Percentiles rank a stretch among this genome's conserved stretches.
These are phyloP conservation scores for Rubroshorea leprosula DNA, from an alignment of 345 rosid genomes.

Conservation along the genomic window DNA sequence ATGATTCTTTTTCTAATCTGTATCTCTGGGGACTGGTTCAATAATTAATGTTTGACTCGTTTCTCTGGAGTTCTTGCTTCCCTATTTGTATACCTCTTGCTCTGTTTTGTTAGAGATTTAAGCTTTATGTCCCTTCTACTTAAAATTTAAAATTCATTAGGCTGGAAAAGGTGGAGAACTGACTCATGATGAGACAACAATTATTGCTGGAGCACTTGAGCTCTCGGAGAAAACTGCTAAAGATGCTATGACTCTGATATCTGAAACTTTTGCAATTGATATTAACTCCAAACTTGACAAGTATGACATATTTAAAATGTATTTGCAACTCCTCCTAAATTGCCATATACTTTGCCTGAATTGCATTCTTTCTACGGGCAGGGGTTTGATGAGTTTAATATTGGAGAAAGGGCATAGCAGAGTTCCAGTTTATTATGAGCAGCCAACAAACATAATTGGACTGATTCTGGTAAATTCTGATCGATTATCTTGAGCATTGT, in stretches of 20 bases:
- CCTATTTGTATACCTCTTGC: neutral
- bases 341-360: neutral
- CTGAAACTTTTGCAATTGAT: constrained; percentile 71
- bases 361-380: constrained; percentile 8
- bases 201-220: constrained; percentile 95
- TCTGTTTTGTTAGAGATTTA: neutral
- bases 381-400: constrained; percentile 44
- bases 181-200: constrained; percentile 92
- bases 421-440: constrained; percentile 93
- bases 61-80: neutral
- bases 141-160: constrained; percentile 29
- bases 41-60: neutral
- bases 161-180: constrained; percentile 97
- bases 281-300: constrained; percentile 75
- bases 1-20: too few species aligned
- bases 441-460: constrained; percentile 83
- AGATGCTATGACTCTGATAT: constrained; percentile 82
- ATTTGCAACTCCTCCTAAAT: neutral
- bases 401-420: constrained; percentile 98
- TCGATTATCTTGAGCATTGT: neutral
- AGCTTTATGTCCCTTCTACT: neutral
- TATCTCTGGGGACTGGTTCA: neutral
- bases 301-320: constrained; percentile 23
- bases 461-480: constrained; percentile 57
- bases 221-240: constrained; percentile 77